These are phyloP conservation scores for Ministeria vibrans DNA, from an alignment of 78 protist genomes.

Conservation along the genomic window DNA sequence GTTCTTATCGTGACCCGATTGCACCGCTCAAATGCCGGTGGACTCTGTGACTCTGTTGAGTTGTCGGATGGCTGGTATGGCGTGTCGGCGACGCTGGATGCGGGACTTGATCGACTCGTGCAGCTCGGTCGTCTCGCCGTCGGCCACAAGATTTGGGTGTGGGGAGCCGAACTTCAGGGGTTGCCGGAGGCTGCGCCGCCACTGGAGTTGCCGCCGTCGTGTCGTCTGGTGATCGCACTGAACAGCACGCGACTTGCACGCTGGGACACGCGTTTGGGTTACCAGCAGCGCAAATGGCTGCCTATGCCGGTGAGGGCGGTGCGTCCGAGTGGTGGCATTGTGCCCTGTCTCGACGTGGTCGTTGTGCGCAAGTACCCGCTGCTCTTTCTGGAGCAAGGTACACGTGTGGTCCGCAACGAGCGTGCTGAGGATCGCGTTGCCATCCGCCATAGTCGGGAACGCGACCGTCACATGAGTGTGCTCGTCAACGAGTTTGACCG, in stretches of 20 bases:
- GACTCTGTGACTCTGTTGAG: no score
- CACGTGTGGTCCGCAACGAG: no score
- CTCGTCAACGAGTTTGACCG: no score
- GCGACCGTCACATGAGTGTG: no score
- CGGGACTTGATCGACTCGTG: slow-evolving; percentile 25
- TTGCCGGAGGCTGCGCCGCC: not conserved
- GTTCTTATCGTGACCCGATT: slow-evolving; percentile 47
- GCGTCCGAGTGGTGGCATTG: slow-evolving; percentile 34
- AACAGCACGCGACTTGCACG: slow-evolving; percentile 40
- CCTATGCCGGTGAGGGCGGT: slow-evolving; percentile 27
- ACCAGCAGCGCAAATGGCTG: not conserved
- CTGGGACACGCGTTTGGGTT: slow-evolving; percentile 45
- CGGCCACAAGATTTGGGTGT: slow-evolving; percentile 45
- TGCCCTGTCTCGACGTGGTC: slow-evolving; percentile 5
- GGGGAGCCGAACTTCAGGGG: slow-evolving; percentile 18
- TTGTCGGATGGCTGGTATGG: slow-evolving; percentile 68
- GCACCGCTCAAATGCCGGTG: no score
- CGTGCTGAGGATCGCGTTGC: no score
- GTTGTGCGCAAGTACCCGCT: slow-evolving; percentile 8
- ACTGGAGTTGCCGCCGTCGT: not conserved
- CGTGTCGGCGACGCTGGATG: slow-evolving; percentile 43
- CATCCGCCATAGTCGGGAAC: no score
- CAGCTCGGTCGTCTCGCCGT: slow-evolving; percentile 16
- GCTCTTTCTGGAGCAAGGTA: not conserved
- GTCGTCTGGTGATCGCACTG: slow-evolving; percentile 19